A percentile compares a stretch with the other conserved stretches of the same genome.
These are phyloP conservation scores for Volutella citrinella DNA, from an alignment of 2,329 filamentous ascomycete genomes.

Conservation along the genomic window DNA sequence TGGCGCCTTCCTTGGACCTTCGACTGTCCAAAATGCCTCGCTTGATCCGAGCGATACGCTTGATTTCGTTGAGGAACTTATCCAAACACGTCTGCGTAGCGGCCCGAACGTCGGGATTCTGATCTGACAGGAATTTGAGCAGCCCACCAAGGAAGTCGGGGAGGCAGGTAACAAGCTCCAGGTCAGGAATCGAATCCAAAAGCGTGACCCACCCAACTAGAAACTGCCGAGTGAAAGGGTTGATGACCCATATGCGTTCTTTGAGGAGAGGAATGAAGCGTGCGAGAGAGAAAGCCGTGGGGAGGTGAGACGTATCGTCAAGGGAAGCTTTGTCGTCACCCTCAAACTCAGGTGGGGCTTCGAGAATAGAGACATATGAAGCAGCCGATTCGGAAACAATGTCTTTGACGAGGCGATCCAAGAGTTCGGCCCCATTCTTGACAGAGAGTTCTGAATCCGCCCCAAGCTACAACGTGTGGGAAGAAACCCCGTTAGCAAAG, in stretches of 20 bases:
- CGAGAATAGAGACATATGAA: slow-evolving; percentile 87
- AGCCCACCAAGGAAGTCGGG: slow-evolving; percentile 89
- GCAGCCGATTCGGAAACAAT: slow-evolving; percentile 94
- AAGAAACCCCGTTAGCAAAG: too few species aligned
- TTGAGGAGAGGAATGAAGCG: slow-evolving; percentile 91
- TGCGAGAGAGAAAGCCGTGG: slow-evolving; percentile 87
- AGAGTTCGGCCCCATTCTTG: slow-evolving; percentile 93
- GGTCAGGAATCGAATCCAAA: slow-evolving; percentile 91
- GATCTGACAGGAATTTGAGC: slow-evolving; percentile 87
- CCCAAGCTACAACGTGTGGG: slow-evolving; percentile 61
- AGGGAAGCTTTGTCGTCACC: slow-evolving; percentile 46
- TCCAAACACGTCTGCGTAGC: slow-evolving; percentile 87
- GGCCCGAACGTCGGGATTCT: slow-evolving; percentile 90
- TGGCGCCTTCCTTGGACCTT: slow-evolving; percentile 65
- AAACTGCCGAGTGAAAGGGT: slow-evolving; percentile 92
- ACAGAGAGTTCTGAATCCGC: slow-evolving; percentile 96
- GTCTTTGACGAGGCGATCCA: slow-evolving; percentile 93
- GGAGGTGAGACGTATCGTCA: slow-evolving; percentile 50
- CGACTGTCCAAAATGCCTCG: slow-evolving; percentile 87
- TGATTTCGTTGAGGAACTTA: slow-evolving; percentile 89
- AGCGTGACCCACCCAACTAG: slow-evolving; percentile 94
- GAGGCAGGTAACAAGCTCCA: slow-evolving; percentile 89
- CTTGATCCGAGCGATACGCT: slow-evolving; percentile 88
- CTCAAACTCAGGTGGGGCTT: slow-evolving; percentile 48
- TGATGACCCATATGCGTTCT: slow-evolving; percentile 90